A percentile compares a stretch with the other conserved stretches of the same genome.
Conservation (phyloP, 495 filamentous ascomycete genomes). For the Thermothielavioides terrestris region DNA sequence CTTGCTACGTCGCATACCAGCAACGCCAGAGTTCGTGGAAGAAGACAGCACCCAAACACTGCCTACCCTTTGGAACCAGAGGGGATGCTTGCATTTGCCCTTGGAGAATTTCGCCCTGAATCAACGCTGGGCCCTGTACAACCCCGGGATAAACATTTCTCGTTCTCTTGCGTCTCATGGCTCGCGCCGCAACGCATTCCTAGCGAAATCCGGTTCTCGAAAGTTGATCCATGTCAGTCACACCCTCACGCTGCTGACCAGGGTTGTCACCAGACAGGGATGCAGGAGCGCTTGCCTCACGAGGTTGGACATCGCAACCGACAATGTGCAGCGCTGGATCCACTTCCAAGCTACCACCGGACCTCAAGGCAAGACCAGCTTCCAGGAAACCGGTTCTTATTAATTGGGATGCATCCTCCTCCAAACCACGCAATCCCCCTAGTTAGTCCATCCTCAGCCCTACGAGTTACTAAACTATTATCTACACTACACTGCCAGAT, state of each 20-base stretch:
- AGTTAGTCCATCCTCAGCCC: too few relatives aligned
- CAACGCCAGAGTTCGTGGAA: too few relatives aligned
- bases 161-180: too few relatives aligned
- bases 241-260: neutral
- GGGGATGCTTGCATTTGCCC: too few relatives aligned
- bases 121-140: too few relatives aligned
- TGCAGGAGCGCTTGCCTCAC: constrained; percentile 1
- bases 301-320: neutral
- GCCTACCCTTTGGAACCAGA: too few relatives aligned
- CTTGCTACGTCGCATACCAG: neutral
- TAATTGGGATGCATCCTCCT: neutral
- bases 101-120: too few relatives aligned
- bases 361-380: neutral
- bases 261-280: neutral
- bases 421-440: neutral
- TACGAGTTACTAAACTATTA: too few relatives aligned
- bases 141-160: too few relatives aligned
- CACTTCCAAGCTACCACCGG: constrained; percentile 2
- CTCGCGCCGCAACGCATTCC: neutral
- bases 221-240: neutral
- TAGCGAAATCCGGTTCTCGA: neutral
- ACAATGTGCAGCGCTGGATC: neutral
- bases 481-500: too few relatives aligned
- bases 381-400: neutral
- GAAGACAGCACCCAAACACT: too few relatives aligned